These are phyloP conservation scores for Chytriomyces sp. DNA, from an alignment of 192 early-diverging fungal genomes.

Conservation along the genomic window DNA sequence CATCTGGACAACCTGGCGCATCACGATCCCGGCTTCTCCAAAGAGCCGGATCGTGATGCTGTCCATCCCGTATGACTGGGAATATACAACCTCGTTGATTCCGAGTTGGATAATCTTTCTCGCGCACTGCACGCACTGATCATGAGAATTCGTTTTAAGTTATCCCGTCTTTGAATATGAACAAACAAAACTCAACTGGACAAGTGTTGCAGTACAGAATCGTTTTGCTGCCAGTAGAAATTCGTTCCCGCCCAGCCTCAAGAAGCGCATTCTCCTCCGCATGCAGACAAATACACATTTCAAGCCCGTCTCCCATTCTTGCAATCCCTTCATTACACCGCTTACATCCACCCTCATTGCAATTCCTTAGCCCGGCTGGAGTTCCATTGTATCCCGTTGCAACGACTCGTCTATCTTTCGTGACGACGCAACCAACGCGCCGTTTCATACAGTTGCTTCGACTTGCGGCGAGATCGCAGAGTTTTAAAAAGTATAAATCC, in stretches of 20 bases:
- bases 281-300: conserved; percentile 94
- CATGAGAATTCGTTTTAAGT: not conserved
- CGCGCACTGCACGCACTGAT: conserved; percentile 79
- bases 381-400: conserved; percentile 99
- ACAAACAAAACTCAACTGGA: conserved; percentile 50
- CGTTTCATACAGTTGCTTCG: conserved; percentile 99
- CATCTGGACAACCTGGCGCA: conserved; percentile 54
- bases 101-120: conserved; percentile 97
- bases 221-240: conserved; percentile 63
- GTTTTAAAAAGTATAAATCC: conserved; percentile 98
- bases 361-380: conserved; percentile 88
- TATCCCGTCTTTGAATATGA: not conserved
- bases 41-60: conserved; percentile 81
- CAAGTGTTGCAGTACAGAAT: conserved; percentile 96
- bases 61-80: conserved; percentile 94
- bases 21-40: conserved; percentile 76
- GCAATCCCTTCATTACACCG: conserved; percentile 87
- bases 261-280: conserved; percentile 98
- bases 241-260: conserved; percentile 92
- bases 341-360: conserved; percentile 92
- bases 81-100: conserved; percentile 90
- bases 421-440: conserved; percentile 92
- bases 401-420: conserved; percentile 85
- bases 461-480: conserved; percentile 88
- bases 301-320: conserved; percentile 75